phyloP scores from a whole-genome alignment of 2,329 filamentous ascomycete genomes.

The Blastomyces parvus region DNA sequence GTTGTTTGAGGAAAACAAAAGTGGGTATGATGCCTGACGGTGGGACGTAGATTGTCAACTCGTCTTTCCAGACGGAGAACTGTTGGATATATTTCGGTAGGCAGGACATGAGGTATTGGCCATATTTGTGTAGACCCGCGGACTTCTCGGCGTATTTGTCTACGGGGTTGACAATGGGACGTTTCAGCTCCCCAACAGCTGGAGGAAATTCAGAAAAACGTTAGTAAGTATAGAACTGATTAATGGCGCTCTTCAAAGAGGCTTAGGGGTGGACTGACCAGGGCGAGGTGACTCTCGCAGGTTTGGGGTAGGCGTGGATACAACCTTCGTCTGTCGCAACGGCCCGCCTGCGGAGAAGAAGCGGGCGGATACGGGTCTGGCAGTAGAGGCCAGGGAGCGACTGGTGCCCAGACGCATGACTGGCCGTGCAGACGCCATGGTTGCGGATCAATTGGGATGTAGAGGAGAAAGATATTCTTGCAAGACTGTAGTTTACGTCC shows the following conservation, averaged over 20 bases:
- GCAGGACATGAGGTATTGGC: slow-evolving; percentile 92
- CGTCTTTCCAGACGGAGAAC: slow-evolving; percentile 99
- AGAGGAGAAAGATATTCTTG: background rate
- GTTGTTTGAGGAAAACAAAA: slow-evolving; percentile 92
- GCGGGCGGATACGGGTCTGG: slow-evolving; percentile 25
- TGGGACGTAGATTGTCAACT: slow-evolving; percentile 86
- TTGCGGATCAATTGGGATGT: slow-evolving; percentile 25
- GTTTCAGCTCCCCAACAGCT: slow-evolving; percentile 57
- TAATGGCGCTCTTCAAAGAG: slow-evolving; percentile 3
- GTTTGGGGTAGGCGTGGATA: slow-evolving; percentile 54
- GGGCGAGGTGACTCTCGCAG: slow-evolving; percentile 52
- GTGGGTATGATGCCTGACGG: slow-evolving; percentile 82
- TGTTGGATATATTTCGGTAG: slow-evolving; percentile 98
- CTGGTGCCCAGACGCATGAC: slow-evolving; percentile 36
- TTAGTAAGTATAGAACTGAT: background rate
- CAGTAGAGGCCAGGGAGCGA: slow-evolving; percentile 30
- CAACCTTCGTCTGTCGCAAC: slow-evolving; percentile 41
- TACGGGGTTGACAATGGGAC: slow-evolving; percentile 75
- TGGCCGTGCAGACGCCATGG: slow-evolving; percentile 39
- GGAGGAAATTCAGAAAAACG: slow-evolving; percentile 7
- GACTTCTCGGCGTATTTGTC: slow-evolving; percentile 87
- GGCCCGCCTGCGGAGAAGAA: slow-evolving; percentile 31
- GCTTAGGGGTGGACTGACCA: slow-evolving; percentile 30
- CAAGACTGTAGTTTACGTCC: background rate
- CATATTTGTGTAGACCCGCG: slow-evolving; percentile 84